These are phyloP conservation scores for Triglochin maritima DNA, from an alignment of 106 monocot species.

Conservation along the genomic window DNA sequence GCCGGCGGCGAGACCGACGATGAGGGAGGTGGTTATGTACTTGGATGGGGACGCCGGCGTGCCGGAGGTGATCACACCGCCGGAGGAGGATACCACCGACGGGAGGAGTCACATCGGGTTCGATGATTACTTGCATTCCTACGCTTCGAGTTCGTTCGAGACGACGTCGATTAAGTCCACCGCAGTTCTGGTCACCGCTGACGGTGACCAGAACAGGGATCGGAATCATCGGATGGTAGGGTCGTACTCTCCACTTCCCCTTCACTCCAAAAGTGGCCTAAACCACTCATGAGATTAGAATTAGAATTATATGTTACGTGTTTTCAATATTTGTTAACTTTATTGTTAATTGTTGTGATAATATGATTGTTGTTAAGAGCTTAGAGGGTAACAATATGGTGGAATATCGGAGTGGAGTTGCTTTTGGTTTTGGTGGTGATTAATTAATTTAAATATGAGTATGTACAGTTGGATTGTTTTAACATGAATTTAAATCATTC, in stretches of 20 bases:
- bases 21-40: slow-evolving; percentile 66
- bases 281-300: too few species aligned
- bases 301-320: too few species aligned
- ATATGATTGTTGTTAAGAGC: too few species aligned
- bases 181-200: too few species aligned
- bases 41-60: slow-evolving; percentile 32
- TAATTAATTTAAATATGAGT: too few species aligned
- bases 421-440: too few species aligned
- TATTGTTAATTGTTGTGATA: too few species aligned
- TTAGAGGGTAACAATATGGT: too few species aligned
- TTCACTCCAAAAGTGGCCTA: neutral
- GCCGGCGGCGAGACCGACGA: slow-evolving; percentile 34
- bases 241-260: slow-evolving; percentile 1
- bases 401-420: too few species aligned
- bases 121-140: slow-evolving; percentile 58
- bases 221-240: neutral
- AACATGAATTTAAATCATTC: too few species aligned
- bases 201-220: neutral
- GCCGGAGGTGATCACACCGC: slow-evolving; percentile 25
- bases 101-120: slow-evolving; percentile 19
- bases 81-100: slow-evolving; percentile 6
- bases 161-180: slow-evolving; percentile 9
- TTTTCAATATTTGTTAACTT: too few species aligned
- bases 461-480: too few species aligned
- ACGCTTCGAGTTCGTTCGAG: slow-evolving; percentile 48